phyloP scores from a whole-genome alignment of 2,329 filamentous ascomycete genomes.

The Magnaporthiopsis poae region DNA sequence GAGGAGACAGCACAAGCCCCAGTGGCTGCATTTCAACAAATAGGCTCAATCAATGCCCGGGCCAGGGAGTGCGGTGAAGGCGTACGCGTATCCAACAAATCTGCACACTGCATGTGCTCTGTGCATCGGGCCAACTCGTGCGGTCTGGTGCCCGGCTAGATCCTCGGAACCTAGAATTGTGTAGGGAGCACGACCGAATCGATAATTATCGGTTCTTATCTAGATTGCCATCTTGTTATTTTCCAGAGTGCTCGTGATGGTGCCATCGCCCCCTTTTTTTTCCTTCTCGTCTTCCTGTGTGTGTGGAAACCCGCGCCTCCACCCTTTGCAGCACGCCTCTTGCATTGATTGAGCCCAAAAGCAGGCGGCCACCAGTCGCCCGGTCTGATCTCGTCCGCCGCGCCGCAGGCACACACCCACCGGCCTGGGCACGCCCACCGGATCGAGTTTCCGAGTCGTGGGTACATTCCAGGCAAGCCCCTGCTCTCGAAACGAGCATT shows the following conservation, averaged over 20 bases:
- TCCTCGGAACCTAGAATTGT: too few relatives aligned
- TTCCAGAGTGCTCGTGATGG: background rate
- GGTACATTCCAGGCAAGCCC: background rate
- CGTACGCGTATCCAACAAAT: too few relatives aligned
- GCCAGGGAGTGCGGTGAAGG: too few relatives aligned
- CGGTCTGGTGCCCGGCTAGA: background rate
- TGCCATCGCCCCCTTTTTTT: background rate
- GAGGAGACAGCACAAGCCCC: too few relatives aligned
- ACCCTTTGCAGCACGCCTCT: background rate
- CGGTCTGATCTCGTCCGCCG: background rate
- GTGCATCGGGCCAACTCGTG: background rate
- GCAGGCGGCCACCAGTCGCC: too few relatives aligned
- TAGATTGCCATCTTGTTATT: too few relatives aligned
- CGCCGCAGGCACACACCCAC: background rate
- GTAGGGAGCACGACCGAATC: background rate
- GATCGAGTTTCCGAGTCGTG: background rate
- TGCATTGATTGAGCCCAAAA: too few relatives aligned
- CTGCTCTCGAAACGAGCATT: background rate
- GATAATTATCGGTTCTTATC: background rate
- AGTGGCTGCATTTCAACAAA: too few relatives aligned
- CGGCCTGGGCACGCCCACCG: background rate
- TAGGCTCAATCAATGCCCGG: too few relatives aligned
- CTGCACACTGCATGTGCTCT: background rate
- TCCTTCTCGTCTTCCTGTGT: too few relatives aligned
- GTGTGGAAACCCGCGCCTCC: background rate